Conservation (phyloP, 345 rosid genomes). For the Populus euphratica region DNA sequence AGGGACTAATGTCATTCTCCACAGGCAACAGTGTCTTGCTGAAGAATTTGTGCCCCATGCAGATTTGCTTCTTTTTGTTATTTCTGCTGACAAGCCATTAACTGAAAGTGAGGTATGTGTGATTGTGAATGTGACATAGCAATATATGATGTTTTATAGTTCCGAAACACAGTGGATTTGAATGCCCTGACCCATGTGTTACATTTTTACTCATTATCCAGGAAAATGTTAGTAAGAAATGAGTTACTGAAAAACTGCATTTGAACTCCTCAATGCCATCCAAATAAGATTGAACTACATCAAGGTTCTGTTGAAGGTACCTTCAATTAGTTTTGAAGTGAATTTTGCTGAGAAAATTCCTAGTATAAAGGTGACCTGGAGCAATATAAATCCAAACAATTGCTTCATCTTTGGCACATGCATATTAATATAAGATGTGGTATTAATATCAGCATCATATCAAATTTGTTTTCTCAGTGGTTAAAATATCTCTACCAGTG, state of each 20-base stretch:
- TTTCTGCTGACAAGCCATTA: conserved; percentile 94
- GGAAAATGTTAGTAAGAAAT: conserved; percentile 3
- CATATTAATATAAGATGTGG: neutral
- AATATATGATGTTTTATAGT: neutral
- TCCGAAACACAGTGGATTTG: neutral
- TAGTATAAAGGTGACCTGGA: neutral
- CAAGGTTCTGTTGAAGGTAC: neutral
- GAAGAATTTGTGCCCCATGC: conserved; percentile 97
- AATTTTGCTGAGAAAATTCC: neutral
- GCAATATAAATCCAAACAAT: neutral
- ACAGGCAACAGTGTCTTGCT: conserved; percentile 89
- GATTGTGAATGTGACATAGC: conserved; percentile 15
- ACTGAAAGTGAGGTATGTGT: conserved; percentile 88
- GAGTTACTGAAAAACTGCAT: neutral
- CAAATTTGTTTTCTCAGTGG: neutral
- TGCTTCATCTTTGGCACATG: neutral
- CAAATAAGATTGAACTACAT: neutral
- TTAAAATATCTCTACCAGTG: neutral
- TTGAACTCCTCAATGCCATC: neutral
- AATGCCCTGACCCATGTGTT: neutral
- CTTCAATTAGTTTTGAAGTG: neutral
- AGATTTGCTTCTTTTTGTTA: conserved; percentile 86
- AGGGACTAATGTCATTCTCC: conserved; percentile 94
- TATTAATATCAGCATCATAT: neutral
- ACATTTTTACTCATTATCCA: neutral